Percentiles rank a stretch among this genome's conserved stretches.
Conservation (phyloP, 2,329 filamentous ascomycete species). For the Aspergillus tamarii region DNA sequence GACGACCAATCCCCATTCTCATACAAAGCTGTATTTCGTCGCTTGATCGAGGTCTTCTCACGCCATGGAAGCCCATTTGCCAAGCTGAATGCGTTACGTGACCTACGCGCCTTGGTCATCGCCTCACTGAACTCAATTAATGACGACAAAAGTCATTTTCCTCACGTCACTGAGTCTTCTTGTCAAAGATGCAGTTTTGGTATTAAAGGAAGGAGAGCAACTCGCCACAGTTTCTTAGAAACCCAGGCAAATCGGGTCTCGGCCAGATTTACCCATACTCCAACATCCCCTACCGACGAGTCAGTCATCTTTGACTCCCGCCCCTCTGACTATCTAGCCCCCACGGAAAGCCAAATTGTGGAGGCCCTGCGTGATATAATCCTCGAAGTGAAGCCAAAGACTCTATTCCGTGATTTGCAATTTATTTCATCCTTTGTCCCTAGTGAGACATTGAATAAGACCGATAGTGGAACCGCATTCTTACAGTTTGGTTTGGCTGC, state of each 20-base stretch:
- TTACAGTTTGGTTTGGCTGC: slow-evolving; percentile 88
- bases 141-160: slow-evolving; percentile 30
- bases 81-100: slow-evolving; percentile 81
- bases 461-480: slow-evolving; percentile 73
- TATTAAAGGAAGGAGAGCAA: slow-evolving; percentile 20
- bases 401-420: slow-evolving; percentile 79
- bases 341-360: slow-evolving; percentile 65
- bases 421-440: slow-evolving; percentile 67
- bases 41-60: slow-evolving; percentile 81
- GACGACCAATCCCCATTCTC: slow-evolving; percentile 61
- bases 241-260: slow-evolving; percentile 16
- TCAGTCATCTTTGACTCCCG: slow-evolving; percentile 38
- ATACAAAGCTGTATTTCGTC: slow-evolving; percentile 77
- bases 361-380: slow-evolving; percentile 70
- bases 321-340: slow-evolving; percentile 53
- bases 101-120: slow-evolving; percentile 79
- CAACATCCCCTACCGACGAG: slow-evolving; percentile 30
- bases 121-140: slow-evolving; percentile 69
- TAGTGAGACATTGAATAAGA: slow-evolving; percentile 59
- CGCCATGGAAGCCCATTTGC: slow-evolving; percentile 84
- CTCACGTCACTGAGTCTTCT: slow-evolving; percentile 8
- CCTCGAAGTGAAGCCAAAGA: slow-evolving; percentile 72
- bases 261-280: slow-evolving; percentile 22
- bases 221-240: slow-evolving; percentile 39
- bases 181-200: slow-evolving; percentile 11